Evolutionary conservation across 805 yeast species (phyloP).

Genomic region (Candida odintsovae): DNA sequence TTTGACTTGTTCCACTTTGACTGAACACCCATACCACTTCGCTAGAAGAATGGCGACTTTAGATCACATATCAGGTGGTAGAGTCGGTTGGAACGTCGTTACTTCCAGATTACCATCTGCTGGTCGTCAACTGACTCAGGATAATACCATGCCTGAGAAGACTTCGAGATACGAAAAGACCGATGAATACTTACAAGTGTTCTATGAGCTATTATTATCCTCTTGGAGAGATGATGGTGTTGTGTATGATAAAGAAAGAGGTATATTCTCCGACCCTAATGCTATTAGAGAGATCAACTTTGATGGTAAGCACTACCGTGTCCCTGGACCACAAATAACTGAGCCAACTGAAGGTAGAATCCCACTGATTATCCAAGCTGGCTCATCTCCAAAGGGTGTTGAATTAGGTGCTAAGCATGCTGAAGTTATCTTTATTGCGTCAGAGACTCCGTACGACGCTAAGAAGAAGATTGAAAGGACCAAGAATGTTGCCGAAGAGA

Average conservation of each 20-base stretch:
- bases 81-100: constrained; percentile 46
- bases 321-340: constrained; percentile 37
- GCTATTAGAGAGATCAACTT: constrained; percentile 37
- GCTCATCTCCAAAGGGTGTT: constrained; percentile 36
- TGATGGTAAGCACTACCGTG: constrained; percentile 34
- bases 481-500: constrained; percentile 28
- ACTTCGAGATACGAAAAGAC: constrained; percentile 38
- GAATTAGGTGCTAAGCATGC: constrained; percentile 41
- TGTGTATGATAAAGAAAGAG: constrained; percentile 23
- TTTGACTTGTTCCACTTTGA: constrained; percentile 38
- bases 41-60: constrained; percentile 42
- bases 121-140: constrained; percentile 35
- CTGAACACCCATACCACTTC: constrained; percentile 41
- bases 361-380: constrained; percentile 42
- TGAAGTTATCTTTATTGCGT: constrained; percentile 35
- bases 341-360: constrained; percentile 41
- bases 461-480: constrained; percentile 26
- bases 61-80: constrained; percentile 41
- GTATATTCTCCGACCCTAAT: constrained; percentile 34
- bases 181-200: constrained; percentile 39
- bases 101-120: constrained; percentile 39
- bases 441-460: constrained; percentile 28
- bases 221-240: constrained; percentile 43
- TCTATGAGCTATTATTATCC: constrained; percentile 35
- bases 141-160: constrained; percentile 33